Base-by-base conservation (phyloP, 257 asterid species). In the Oldenlandia corymbosa region DNA sequence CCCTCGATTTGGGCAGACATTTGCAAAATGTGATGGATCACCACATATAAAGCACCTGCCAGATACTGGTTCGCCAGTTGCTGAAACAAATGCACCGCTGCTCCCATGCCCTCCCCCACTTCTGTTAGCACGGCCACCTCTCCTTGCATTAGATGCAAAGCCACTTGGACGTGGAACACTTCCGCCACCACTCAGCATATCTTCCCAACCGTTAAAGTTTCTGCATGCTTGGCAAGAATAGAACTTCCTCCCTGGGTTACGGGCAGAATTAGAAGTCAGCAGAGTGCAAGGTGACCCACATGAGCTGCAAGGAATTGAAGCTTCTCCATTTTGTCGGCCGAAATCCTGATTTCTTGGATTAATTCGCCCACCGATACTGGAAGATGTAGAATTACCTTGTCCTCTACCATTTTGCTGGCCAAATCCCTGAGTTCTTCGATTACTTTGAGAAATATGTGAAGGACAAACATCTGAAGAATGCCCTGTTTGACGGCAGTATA, bases 161-260 rank as follows among this genome's bases (percentile, higher is more conserved):
- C 86, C 72, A 65, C 81, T 78, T 68, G 81, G 78, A 61, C 66
- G 83, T 37, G 79, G 43, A 11, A 17, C 74, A 32, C 85, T 65
- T 66, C 80, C 78, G 23, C 88, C 91, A 48, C 71, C 79, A 30
- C 50, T 75, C 30, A 78, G 57, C 61, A 69, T 71, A 55, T 89
- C 97, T 70, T 89, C 95, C 99, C 99, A 89, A 62, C 99, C 89
- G 87, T 78, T n/a, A n/a, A n/a, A n/a, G n/a, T n/a, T n/a, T 55
- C 79, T 87, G 65, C 80, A 87, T 47, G 82, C 74, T 71, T 73
- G 88, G 68, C 99, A 92, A 58, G 99, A 89, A 76, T 79, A 92
- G 79, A 92, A 92, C 81, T 87, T 87, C 71, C 96, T 87, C 73
- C 99, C 99, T 78, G 95, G 81, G 69, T 92, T 92, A 58, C 78